A percentile compares a stretch with the other conserved stretches of the same genome.
Evolutionary conservation across 106 monocot genomes (phyloP).

Genomic region (Apostasia shenzhenica): DNA sequence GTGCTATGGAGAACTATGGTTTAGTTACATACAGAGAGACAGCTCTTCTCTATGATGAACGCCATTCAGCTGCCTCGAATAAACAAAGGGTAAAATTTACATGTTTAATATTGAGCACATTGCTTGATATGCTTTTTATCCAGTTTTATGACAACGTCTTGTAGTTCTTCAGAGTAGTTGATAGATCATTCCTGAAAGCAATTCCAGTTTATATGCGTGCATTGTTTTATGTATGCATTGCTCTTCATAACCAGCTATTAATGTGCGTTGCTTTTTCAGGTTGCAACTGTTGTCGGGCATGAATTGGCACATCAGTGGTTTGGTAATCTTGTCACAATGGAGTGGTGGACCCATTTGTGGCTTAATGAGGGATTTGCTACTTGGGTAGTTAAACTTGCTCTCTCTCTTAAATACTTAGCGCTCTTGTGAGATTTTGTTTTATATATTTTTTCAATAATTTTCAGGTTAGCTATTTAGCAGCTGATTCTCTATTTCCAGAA

Average conservation of each 20-base stretch:
- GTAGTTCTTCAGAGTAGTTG: too few species aligned
- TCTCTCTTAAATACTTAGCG: not conserved
- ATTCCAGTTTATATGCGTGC: too few species aligned
- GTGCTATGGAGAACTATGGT: constrained; percentile 98
- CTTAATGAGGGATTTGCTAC: constrained; percentile 99
- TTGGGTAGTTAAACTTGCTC: constrained; percentile 47
- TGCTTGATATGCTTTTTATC: too few species aligned
- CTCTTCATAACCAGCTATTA: not conserved
- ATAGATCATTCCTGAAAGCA: too few species aligned
- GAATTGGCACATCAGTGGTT: constrained; percentile 99
- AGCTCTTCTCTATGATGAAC: constrained; percentile 79
- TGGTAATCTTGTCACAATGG: constrained; percentile 99
- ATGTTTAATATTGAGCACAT: not conserved
- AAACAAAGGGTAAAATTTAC: constrained; percentile 63
- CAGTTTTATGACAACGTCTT: too few species aligned
- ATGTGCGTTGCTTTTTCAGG: constrained; percentile 28
- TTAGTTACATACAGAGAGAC: constrained; percentile 87
- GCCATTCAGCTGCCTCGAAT: constrained; percentile 63
- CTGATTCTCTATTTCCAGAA: constrained; percentile 80
- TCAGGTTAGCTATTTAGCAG: constrained; percentile 88
- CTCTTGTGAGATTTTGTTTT: not conserved
- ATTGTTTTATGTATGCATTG: too few species aligned
- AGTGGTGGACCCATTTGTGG: constrained; percentile 99
- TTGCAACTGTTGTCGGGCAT: constrained; percentile 88
- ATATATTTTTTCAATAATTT: not conserved